Percentiles rank a stretch among this genome's conserved stretches.
Evolutionary conservation across 2,329 filamentous ascomycete genomes (phyloP).

Genomic region (Ploettnerulaceae sp.): DNA sequence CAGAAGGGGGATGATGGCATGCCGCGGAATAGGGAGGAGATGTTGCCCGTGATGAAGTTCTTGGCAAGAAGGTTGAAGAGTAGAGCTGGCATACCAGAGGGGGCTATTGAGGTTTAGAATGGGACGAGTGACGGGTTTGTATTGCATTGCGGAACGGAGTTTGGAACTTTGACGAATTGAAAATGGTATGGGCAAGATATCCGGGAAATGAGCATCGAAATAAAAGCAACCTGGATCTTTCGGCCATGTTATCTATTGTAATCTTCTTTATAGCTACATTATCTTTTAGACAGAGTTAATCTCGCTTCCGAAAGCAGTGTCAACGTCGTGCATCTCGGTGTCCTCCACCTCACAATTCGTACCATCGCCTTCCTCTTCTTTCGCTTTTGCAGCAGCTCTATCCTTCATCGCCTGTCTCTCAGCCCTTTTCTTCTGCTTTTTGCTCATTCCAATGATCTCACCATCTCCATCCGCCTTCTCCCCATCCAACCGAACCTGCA

Average conservation of each 20-base stretch:
- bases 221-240: too few relatives aligned
- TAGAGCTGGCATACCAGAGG: conserved; percentile 47
- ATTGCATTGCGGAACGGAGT: conserved; percentile 6
- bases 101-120: conserved; percentile 43
- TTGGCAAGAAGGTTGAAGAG: conserved; percentile 61
- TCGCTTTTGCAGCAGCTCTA: conserved; percentile 45
- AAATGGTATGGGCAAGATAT: neutral
- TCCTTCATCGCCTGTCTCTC: conserved; percentile 24
- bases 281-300: too few relatives aligned
- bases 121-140: neutral
- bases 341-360: neutral
- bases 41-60: conserved; percentile 85
- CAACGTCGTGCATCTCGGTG: neutral
- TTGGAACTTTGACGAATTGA: neutral
- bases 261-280: too few relatives aligned
- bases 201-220: too few relatives aligned
- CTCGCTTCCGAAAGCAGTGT: neutral
- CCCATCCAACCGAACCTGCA: conserved; percentile 18
- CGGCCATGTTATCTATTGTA: too few relatives aligned
- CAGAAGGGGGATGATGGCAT: conserved; percentile 69
- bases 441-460: conserved; percentile 18
- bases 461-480: conserved; percentile 7
- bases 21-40: conserved; percentile 80
- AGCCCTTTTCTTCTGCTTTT: conserved; percentile 27
- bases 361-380: conserved; percentile 37